These are phyloP conservation scores for Plantago ovata DNA, from an alignment of 257 asterid species.

Conservation along the genomic window DNA sequence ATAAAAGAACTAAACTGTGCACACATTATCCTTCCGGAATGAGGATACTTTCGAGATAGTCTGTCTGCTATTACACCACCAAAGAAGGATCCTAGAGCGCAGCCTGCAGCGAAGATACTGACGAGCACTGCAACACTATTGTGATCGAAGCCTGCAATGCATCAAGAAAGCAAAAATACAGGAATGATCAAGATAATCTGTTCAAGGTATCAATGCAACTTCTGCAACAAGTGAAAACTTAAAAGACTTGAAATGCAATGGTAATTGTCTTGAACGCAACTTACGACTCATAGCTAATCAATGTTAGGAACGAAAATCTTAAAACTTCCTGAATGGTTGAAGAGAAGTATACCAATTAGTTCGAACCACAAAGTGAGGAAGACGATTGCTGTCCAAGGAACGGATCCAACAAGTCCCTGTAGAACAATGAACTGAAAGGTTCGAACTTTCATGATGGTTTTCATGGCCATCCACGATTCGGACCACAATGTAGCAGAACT, in stretches of 20 bases:
- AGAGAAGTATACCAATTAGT: constrained; percentile 61
- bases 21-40: constrained; percentile 79
- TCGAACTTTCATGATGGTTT: constrained; percentile 67
- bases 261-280: too few relatives aligned
- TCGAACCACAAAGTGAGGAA: constrained; percentile 93
- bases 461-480: constrained; percentile 90
- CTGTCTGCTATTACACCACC: constrained; percentile 91
- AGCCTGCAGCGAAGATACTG: constrained; percentile 85
- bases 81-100: constrained; percentile 79
- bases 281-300: background rate
- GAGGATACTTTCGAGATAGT: constrained; percentile 62
- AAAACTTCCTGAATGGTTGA: background rate
- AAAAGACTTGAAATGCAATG: background rate
- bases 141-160: constrained; percentile 80
- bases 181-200: background rate
- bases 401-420: constrained; percentile 90
- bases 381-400: constrained; percentile 95
- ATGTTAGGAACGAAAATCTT: background rate
- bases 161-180: constrained; percentile 3
- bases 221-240: too few relatives aligned
- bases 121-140: constrained; percentile 77
- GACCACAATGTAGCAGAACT: constrained; percentile 56
- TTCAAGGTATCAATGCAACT: too few relatives aligned
- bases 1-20: constrained; percentile 86
- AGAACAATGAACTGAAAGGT: constrained; percentile 90